phyloP scores from a whole-genome alignment of 148 eudicot species.

The Pouteria glomerata region DNA sequence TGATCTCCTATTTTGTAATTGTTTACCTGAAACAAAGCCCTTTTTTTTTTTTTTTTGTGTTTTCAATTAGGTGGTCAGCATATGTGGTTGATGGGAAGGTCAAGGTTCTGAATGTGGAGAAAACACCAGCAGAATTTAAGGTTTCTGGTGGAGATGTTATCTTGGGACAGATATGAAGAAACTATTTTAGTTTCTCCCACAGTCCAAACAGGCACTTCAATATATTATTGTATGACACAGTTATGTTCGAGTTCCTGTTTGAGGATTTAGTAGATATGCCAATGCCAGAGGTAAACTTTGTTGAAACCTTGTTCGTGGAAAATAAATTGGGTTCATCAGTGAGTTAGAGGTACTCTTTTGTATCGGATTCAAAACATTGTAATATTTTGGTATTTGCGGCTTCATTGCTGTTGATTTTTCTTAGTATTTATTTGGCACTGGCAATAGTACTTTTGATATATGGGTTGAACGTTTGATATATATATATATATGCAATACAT shows the following conservation, averaged over 20 bases:
- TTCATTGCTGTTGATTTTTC: background rate
- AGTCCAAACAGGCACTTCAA: background rate
- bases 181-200: background rate
- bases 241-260: background rate
- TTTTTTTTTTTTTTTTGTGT: too few relatives aligned
- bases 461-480: too few relatives aligned
- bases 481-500: too few relatives aligned
- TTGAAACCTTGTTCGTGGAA: background rate
- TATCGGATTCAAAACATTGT: background rate
- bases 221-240: background rate
- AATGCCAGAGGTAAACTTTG: background rate
- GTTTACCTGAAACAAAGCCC: background rate
- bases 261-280: background rate
- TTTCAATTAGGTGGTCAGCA: slow-evolving; percentile 78
- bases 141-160: slow-evolving; percentile 39
- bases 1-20: background rate
- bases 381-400: background rate
- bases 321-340: background rate
- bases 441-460: background rate
- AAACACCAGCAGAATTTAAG: slow-evolving; percentile 18
- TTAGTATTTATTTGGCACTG: background rate
- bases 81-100: slow-evolving; percentile 85
- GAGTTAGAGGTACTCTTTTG: background rate
- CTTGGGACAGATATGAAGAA: slow-evolving; percentile 51
- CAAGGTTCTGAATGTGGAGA: slow-evolving; percentile 38